Base-by-base conservation (phyloP, 1,284 basidiomycete genomes). In the Caloboletus inedulis region DNA sequence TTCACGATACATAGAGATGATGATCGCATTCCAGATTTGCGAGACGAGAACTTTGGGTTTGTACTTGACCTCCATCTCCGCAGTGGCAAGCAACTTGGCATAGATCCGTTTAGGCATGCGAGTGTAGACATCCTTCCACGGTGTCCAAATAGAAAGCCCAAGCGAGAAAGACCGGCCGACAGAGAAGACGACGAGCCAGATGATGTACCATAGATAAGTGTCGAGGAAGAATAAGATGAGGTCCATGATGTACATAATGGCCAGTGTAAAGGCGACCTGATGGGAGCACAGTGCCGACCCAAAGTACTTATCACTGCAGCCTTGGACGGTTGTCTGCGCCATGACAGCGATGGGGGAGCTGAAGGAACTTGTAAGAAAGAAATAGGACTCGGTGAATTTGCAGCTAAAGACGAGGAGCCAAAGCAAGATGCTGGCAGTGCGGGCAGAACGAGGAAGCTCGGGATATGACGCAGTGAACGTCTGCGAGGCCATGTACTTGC, bases 1-100 rank as follows among this genome's bases (percentile, higher is more conserved):
- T 66, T 98, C 94, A 60, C 94, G 85, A 72, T 98, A 98, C 94
- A 98, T 98, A 47, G 94, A 97, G 62, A 98, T 98, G 72, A 98
- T 94, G 73, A 98, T 79, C 44, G 94, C 94, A 71, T 98, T 98
- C 94, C 94, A 98, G 44, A 98, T 88, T 75, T 98, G 94, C 16
- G 94, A 97, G 29, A 98, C 94, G 31, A 98, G 82, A 46, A 98
- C 94, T 80, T 98, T 98, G 52, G 94, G 94, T 74, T 97, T 97
- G 75, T 97, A 98, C 72, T 95, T 95, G 69, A 95, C 85, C 68
- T 96, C 94, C 94, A 97, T 98, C 63, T 96, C 93, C 5, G 79
- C 82, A 0, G 94, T 97, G 8, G 94, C 92, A 40, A 98, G 76
- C 27, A 98, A 74, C 76, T 98, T 98, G 57, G 94, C 93, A 72